Evolutionary conservation across 2,329 filamentous ascomycete genomes (phyloP), one percentile per base, ranked within the genome.

Genomic region (Xylaria sp.): DNA sequence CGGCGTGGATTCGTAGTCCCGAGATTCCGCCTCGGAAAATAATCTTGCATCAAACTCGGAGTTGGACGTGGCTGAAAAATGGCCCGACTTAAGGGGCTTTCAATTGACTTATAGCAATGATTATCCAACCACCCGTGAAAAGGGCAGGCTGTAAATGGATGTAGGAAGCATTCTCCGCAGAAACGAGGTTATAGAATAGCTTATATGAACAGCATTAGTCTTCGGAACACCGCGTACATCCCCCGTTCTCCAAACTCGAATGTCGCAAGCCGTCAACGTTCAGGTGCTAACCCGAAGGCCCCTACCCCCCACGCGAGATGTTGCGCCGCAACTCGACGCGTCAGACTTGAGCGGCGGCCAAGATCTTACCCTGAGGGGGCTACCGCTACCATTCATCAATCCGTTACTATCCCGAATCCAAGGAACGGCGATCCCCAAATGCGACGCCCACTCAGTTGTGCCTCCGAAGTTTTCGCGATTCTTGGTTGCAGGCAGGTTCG

Each of bases 341-440:
- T 44, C 13, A 29, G 21, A 44, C 26, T 16, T 16, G 20, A 18
- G 39, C 8, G 16, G 18, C 19, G 37, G 19, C 26, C 19, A 52
- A 56, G 56, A 59, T 63, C 58, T 46, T 50, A 52, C 44, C 52
- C 59, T 59, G 54, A 50, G 50, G 55, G 53, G 54, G 22, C 37
- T 54, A 59, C 51, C 51, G 57, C 55, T 39, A 42, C 56, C 44
- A 53, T 49, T 58, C 59, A 54, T 60, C 51, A 60, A 60, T 62
- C 44, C 51, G 55, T 53, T 54, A 58, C 61, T 50, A 60, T 62
- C 59, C 61, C 61, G 61, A 63, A 59, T 60, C 61, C 59, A 63
- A 53, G 63, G 61, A 59, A 61, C 62, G 51, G 44, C 55, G 50
- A 52, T 54, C 55, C 41, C 54, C 46, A 54, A 46, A 63, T 60